A percentile compares a stretch with the other conserved stretches of the same genome.
Evolutionary conservation across 2,329 filamentous ascomycete genomes (phyloP).

Genomic region (Aspergillus fructus): DNA sequence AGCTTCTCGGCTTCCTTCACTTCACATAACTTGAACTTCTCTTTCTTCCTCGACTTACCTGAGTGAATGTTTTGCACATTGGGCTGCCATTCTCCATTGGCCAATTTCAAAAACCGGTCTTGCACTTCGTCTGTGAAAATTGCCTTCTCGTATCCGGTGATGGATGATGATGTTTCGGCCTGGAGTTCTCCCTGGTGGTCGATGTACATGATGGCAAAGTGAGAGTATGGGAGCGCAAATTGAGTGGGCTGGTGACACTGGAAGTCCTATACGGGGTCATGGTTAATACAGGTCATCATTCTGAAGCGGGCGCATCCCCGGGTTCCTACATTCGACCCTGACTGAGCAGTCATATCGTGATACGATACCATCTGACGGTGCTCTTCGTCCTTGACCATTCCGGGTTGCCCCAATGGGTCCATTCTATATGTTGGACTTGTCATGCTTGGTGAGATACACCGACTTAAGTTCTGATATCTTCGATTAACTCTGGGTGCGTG

Average conservation of each 20-base stretch:
- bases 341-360: constrained; percentile 20
- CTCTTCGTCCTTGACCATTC: constrained; percentile 13
- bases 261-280: constrained; percentile 17
- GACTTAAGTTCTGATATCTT: background rate
- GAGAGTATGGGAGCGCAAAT: constrained; percentile 29
- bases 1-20: background rate
- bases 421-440: constrained; percentile 17
- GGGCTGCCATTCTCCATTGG: constrained; percentile 20
- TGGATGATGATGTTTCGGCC: constrained; percentile 33
- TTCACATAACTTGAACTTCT: background rate
- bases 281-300: constrained; percentile 9
- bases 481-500: background rate
- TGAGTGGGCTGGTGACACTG: constrained; percentile 19
- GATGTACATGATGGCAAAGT: constrained; percentile 39
- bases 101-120: constrained; percentile 33
- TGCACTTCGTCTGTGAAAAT: constrained; percentile 40
- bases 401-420: constrained; percentile 18
- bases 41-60: constrained; percentile 21
- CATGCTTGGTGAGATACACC: constrained; percentile 7
- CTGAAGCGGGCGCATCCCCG: background rate
- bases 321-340: constrained; percentile 21
- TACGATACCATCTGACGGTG: constrained; percentile 19
- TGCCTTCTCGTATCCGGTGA: constrained; percentile 29
- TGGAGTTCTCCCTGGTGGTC: constrained; percentile 35
- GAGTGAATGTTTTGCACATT: constrained; percentile 20